phyloP scores from a whole-genome alignment of 2,329 filamentous ascomycete species.

The Stemphylium lycopersici region DNA sequence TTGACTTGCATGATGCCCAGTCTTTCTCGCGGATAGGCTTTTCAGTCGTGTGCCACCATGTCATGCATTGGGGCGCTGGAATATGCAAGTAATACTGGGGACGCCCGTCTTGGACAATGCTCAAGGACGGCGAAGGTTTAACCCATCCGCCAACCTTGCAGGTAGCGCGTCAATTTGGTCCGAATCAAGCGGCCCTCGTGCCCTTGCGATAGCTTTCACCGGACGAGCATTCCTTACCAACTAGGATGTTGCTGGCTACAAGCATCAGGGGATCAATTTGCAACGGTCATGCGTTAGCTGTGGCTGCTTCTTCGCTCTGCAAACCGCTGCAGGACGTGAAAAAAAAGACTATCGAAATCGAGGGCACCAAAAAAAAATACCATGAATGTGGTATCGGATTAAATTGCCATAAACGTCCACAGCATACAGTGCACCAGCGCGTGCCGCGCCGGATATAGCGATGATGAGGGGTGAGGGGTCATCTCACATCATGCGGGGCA shows the following conservation, averaged over 20 bases:
- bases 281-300: neutral
- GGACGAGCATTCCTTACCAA: no score
- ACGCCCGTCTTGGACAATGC: conserved; percentile 19
- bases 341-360: no score
- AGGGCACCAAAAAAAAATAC: no score
- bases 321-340: neutral
- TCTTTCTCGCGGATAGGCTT: conserved; percentile 26
- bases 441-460: conserved; percentile 2
- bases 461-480: conserved; percentile 12
- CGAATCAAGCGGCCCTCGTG: neutral
- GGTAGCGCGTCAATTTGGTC: conserved; percentile 1
- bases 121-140: conserved; percentile 18
- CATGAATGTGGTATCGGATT: no score
- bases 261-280: neutral
- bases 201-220: conserved; percentile 2
- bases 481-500: conserved; percentile 17
- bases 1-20: conserved; percentile 46
- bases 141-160: conserved; percentile 20
- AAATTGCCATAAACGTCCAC: neutral
- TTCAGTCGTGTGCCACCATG: conserved; percentile 17
- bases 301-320: neutral
- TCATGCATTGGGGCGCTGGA: conserved; percentile 27
- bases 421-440: neutral
- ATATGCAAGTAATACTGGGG: conserved; percentile 29
- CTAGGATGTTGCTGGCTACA: neutral